Conservation (phyloP, 2,329 filamentous ascomycete genomes). For the Pseudocercospora musae region DNA sequence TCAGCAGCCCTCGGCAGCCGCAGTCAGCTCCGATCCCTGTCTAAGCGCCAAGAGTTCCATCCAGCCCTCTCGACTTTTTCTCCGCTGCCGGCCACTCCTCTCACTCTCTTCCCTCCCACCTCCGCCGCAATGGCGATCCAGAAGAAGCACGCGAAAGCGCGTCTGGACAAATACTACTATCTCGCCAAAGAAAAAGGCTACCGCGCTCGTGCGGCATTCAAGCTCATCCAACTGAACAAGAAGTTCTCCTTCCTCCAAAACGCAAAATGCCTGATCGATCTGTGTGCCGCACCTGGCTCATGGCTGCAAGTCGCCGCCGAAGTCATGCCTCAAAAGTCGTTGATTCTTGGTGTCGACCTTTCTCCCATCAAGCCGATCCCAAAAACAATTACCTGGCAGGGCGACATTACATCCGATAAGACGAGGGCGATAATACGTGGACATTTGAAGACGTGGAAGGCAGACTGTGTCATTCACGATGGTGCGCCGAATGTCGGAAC, state of each 20-base stretch:
- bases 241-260: constrained; percentile 98
- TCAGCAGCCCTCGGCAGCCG: background rate
- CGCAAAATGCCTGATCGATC: constrained; percentile 92
- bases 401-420: constrained; percentile 96
- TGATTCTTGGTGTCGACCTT: constrained; percentile 93
- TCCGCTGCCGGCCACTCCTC: background rate
- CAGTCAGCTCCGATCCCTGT: background rate
- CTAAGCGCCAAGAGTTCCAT: background rate
- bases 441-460: constrained; percentile 94
- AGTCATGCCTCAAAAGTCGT: constrained; percentile 83
- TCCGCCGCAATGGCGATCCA: constrained; percentile 75
- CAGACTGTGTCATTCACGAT: constrained; percentile 92
- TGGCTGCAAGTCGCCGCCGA: constrained; percentile 97
- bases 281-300: constrained; percentile 93
- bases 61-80: background rate
- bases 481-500: constrained; percentile 97
- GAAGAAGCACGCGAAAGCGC: constrained; percentile 98
- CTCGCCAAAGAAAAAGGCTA: constrained; percentile 98
- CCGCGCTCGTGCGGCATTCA: constrained; percentile 92
- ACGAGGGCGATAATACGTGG: constrained; percentile 84
- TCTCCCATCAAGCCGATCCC: constrained; percentile 95
- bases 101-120: background rate
- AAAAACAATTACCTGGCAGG: constrained; percentile 90
- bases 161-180: constrained; percentile 98
- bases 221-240: constrained; percentile 96